Evolutionary conservation across 495 filamentous ascomycete species (phyloP), one percentile per base, ranked within the genome.

Genomic region (Astrocystis sublimbata): DNA sequence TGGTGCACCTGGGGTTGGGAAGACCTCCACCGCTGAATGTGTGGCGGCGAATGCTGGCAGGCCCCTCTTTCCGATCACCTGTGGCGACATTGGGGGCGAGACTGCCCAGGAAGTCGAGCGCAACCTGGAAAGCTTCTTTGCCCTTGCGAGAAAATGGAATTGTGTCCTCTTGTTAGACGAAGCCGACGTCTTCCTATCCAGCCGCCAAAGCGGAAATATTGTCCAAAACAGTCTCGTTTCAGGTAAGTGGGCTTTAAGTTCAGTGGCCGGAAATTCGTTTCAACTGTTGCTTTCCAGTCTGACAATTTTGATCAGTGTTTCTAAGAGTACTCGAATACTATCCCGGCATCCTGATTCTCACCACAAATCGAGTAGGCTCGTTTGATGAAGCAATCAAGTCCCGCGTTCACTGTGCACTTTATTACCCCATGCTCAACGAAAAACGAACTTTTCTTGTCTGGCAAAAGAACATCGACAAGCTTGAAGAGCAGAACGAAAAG

Each of bases 131-230:
- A 56, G 54, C 0, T 67, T 76, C 15, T 78, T 83, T 26, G 58
- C 65, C 6, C 62, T 81, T 0, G 81, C 76, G 4, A 65, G 69
- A 41, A 69, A 61, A 43, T 85, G 83, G 82, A 71, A 72, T 2
- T 79, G 73, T 31, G 74, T 87, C 0, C 62, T 86, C 3, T 70
- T 88, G 0, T 63, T 87, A 0, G 84, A 87, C 52, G 83, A 87
- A 67, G 81, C 79, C 1, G 84, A 86, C 50, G 75, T 86, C 0
- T 88, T 86, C 59, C 72, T 87, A 0, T 72, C 78, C 19, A 64
- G 77, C 58, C 73, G 84, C 6, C 41, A 58, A 19, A 60, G 66
- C n/a, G 49, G 35, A 9, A 77, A 86, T 33, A 46, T 84, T 0
- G n/a, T 76, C 6, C 71, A 81, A 0, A 87, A 88, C 38, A 76